These are phyloP conservation scores for Alliaria petiolata DNA, from an alignment of 345 rosid genomes.

Conservation along the genomic window DNA sequence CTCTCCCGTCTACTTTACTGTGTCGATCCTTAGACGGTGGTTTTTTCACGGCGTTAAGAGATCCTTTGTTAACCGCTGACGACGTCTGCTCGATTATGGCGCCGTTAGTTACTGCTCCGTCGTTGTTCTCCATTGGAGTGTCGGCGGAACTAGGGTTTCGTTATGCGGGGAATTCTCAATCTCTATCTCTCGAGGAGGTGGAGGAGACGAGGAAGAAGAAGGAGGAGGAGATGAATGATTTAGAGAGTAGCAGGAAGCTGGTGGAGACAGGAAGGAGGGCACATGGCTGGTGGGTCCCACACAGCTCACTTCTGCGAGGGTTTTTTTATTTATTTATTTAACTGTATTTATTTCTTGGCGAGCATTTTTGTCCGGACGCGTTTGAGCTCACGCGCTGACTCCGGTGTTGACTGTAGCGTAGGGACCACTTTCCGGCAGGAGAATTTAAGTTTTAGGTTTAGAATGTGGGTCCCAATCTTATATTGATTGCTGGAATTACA, in stretches of 20 bases:
- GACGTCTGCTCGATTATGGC: constrained; percentile 12
- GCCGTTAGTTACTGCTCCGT: constrained; percentile 15
- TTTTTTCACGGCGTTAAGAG: constrained; percentile 24
- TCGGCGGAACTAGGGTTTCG: background rate
- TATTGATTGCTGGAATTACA: background rate
- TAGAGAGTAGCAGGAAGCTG: constrained; percentile 46
- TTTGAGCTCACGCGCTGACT: constrained; percentile 33
- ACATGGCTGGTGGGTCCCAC: constrained; percentile 92
- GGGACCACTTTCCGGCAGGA: constrained; percentile 18
- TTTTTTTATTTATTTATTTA: no score
- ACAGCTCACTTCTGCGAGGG: constrained; percentile 49
- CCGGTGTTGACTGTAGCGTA: constrained; percentile 23
- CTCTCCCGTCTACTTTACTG: constrained; percentile 15
- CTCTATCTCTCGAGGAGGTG: background rate
- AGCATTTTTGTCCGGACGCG: constrained; percentile 11
- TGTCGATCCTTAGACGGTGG: constrained; percentile 5
- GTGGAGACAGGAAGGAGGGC: constrained; percentile 98
- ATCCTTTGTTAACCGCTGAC: constrained; percentile 8
- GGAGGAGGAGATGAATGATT: background rate
- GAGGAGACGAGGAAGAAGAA: background rate
- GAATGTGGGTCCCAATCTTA: background rate
- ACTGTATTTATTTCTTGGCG: background rate
- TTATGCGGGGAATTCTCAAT: no score
- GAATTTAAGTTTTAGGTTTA: constrained; percentile 14
- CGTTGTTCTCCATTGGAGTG: constrained; percentile 18